phyloP scores from a whole-genome alignment of 345 rosid genomes.

The Nasturtium officinale region DNA sequence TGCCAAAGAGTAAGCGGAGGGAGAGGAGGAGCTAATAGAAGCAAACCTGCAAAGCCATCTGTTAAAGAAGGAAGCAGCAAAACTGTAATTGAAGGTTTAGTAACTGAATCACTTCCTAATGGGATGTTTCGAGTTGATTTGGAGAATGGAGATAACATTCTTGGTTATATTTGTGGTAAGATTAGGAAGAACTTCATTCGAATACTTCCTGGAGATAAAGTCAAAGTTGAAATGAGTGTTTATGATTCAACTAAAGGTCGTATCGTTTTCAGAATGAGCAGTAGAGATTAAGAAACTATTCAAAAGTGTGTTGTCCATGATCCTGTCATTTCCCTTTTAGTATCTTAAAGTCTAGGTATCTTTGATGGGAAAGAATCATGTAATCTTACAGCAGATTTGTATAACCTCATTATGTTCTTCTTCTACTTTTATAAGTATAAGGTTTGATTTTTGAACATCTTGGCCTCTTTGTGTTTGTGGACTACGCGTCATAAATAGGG shows the following conservation, averaged over 20 bases:
- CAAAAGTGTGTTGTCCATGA: neutral
- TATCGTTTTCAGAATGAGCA: slow-evolving; percentile 58
- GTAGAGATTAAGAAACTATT: slow-evolving; percentile 34
- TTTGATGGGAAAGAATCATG: slow-evolving; percentile 20
- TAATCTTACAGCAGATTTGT: slow-evolving; percentile 23
- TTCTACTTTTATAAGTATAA: neutral
- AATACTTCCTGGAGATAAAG: slow-evolving; percentile 89
- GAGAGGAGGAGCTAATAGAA: slow-evolving; percentile 40
- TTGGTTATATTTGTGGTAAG: slow-evolving; percentile 92
- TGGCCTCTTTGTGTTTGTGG: neutral
- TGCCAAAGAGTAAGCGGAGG: slow-evolving; percentile 46
- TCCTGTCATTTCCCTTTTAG: slow-evolving; percentile 1
- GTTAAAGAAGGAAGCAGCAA: slow-evolving; percentile 49
- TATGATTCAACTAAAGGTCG: slow-evolving; percentile 86
- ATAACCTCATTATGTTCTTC: neutral
- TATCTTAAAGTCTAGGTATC: slow-evolving; percentile 12
- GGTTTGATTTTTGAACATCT: neutral
- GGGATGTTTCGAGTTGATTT: slow-evolving; percentile 71
- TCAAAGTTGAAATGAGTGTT: slow-evolving; percentile 79
- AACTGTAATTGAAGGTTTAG: slow-evolving; percentile 49
- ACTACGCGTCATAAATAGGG: neutral
- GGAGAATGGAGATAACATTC: slow-evolving; percentile 59
- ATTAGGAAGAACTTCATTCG: slow-evolving; percentile 83
- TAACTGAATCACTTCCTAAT: slow-evolving; percentile 51
- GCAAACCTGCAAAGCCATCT: slow-evolving; percentile 38